phyloP scores from a whole-genome alignment of 2,329 filamentous ascomycete genomes.

The Acarospora socialis region DNA sequence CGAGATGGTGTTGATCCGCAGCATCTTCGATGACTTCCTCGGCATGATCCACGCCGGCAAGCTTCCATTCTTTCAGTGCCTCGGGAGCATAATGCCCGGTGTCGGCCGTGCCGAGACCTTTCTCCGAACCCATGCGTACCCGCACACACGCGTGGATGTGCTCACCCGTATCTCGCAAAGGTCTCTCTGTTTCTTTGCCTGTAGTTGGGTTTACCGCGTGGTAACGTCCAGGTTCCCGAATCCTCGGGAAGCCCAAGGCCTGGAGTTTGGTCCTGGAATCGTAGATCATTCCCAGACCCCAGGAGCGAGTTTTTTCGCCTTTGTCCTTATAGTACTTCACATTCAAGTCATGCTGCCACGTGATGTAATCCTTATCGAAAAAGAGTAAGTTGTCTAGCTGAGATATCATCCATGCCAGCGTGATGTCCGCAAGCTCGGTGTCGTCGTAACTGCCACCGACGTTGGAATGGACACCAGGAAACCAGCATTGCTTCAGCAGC shows the following conservation, averaged over 20 bases:
- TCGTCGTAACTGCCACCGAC: constrained; percentile 34
- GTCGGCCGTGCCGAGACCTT: constrained; percentile 34
- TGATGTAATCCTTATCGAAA: constrained; percentile 14
- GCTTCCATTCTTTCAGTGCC: constrained; percentile 32
- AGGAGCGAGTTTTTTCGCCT: constrained; percentile 29
- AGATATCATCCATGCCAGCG: constrained; percentile 29
- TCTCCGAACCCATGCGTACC: constrained; percentile 27
- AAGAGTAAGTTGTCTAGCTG: constrained; percentile 15
- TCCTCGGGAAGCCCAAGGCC: constrained; percentile 29
- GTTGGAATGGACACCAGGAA: constrained; percentile 39
- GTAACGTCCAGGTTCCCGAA: constrained; percentile 35
- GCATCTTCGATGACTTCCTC: constrained; percentile 5
- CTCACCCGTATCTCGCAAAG: constrained; percentile 35
- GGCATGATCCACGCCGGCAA: constrained; percentile 29
- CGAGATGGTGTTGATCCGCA: too few species aligned
- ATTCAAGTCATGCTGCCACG: constrained; percentile 25
- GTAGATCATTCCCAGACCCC: constrained; percentile 33
- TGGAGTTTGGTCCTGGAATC: constrained; percentile 33
- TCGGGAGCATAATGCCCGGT: constrained; percentile 30
- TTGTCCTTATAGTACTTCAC: constrained; percentile 30
- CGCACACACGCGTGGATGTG: constrained; percentile 38
- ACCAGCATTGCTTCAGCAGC: constrained; percentile 40
- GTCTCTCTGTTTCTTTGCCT: constrained; percentile 27
- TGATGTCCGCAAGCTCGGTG: constrained; percentile 23
- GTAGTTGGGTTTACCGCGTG: constrained; percentile 30